Evolutionary conservation across 495 filamentous ascomycete species (phyloP), one percentile per base, ranked within the genome.

Genomic region (Cairneyella variabilis): DNA sequence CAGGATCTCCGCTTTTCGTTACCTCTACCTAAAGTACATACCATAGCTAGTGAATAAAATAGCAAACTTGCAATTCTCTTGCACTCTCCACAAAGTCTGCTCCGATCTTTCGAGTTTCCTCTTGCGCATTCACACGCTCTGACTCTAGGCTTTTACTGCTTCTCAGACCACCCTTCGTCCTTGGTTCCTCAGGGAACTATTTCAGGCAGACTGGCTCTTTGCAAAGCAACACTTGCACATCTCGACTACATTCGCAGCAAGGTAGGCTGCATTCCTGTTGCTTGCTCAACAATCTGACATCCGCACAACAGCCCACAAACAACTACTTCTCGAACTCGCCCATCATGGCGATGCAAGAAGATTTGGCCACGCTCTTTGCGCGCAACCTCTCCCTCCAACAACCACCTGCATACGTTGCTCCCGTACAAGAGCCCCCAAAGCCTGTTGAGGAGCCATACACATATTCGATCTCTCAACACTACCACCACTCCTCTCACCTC

Each of bases 391-490:
- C 74, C 16, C 65, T 84, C n/a, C 63, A 76, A 21, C 66, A 75
- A 12, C 62, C 60, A 18, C 62, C 65, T 51, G n/a, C 36, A 28
- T 60, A 65, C 59, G 43, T 62, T 60, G 63, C 57, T 49, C 60
- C 62, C 2, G 52, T 44, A 50, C 18, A 55, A 44, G 64, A 59
- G 37, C 59, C 59, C 36, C 49, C 61, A 8, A 28, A 43, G 11
- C 38, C 42, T 14, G 48, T 46, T 20, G 60, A 64, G 8, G 54
- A 60, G 21, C 61, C 69, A 11, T 78, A 80, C 51, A 72, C 73
- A 47, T 89, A 88, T 69, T 84, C 81, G 48, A 78, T 89, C 56
- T 76, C 84, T 11, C 84, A 86, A 57, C 87, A 90, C 66, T 90
- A 90, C 64, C 81, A 85, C 58, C 88, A 90, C 63, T 87, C 85